Evolutionary conservation across 306 rosid genomes (phyloP).

Genomic region (Ceratonia siliqua): DNA sequence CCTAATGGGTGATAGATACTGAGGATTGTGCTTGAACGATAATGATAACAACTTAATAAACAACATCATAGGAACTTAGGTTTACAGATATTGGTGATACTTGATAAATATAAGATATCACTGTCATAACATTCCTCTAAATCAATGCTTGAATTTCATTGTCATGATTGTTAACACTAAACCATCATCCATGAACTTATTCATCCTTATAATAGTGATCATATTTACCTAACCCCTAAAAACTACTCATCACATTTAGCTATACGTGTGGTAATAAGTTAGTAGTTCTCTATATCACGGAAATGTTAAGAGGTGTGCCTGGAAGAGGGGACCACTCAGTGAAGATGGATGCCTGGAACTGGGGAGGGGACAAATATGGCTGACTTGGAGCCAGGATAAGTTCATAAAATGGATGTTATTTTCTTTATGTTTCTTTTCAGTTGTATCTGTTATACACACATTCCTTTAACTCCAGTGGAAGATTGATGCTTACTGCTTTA

Average conservation of each 20-base stretch:
- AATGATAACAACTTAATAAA: neutral
- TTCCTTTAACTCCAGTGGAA: neutral
- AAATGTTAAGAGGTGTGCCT: neutral
- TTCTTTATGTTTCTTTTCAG: neutral
- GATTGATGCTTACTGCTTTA: neutral
- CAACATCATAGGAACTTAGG: neutral
- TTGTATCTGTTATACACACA: neutral
- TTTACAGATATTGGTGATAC: conserved; percentile 3
- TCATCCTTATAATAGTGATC: neutral
- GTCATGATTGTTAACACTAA: too few relatives aligned
- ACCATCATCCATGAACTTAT: neutral
- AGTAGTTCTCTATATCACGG: conserved; percentile 9
- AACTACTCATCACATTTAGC: neutral
- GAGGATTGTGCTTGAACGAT: neutral
- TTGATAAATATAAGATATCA: neutral
- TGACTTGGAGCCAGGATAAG: neutral
- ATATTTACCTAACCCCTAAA: neutral
- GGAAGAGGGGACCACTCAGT: conserved; percentile 14
- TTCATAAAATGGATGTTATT: neutral
- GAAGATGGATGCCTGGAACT: neutral
- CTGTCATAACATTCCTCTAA: neutral
- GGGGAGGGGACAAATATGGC: neutral
- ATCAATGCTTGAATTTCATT: conserved; percentile 2
- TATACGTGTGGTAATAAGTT: neutral
- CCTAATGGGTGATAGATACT: neutral